phyloP scores from a whole-genome alignment of 441 rosid species.

The Pelargonium australe region DNA sequence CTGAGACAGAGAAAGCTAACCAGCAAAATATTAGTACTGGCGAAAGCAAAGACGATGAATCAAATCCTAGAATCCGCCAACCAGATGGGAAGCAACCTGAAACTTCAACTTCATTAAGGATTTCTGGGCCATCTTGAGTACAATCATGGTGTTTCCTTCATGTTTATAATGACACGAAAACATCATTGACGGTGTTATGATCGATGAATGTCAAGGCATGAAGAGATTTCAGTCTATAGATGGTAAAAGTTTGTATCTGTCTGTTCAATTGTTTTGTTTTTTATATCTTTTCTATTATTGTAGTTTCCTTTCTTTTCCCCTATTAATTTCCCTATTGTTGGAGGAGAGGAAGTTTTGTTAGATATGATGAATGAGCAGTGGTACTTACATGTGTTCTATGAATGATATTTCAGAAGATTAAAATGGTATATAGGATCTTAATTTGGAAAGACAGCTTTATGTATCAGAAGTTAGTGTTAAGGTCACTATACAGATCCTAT shows the following conservation, averaged over 20 bases:
- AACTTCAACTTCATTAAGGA: slow-evolving; percentile 12
- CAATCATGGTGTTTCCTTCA: too few relatives aligned
- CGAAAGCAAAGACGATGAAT: slow-evolving; percentile 31
- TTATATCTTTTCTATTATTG: neutral
- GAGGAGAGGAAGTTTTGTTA: slow-evolving; percentile 4
- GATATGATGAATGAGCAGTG: neutral
- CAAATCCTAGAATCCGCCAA: slow-evolving; percentile 14
- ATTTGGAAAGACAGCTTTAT: neutral
- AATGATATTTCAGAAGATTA: neutral
- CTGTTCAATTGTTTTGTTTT: neutral
- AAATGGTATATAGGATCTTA: neutral
- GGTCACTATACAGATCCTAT: too few relatives aligned
- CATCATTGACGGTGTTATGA: too few relatives aligned
- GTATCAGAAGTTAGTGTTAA: too few relatives aligned
- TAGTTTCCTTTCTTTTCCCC: neutral
- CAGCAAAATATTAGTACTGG: slow-evolving; percentile 21
- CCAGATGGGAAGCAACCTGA: slow-evolving; percentile 13
- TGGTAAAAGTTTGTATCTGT: neutral
- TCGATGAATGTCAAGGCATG: too few relatives aligned
- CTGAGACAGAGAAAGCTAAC: slow-evolving; percentile 54
- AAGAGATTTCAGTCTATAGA: neutral
- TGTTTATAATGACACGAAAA: too few relatives aligned
- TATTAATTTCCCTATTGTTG: neutral
- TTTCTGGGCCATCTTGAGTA: neutral
- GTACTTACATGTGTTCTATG: neutral